Evolutionary conservation across 2,329 filamentous ascomycete species (phyloP), one percentile per base, ranked within the genome.

Genomic region (Pseudogymnoascus sp.): DNA sequence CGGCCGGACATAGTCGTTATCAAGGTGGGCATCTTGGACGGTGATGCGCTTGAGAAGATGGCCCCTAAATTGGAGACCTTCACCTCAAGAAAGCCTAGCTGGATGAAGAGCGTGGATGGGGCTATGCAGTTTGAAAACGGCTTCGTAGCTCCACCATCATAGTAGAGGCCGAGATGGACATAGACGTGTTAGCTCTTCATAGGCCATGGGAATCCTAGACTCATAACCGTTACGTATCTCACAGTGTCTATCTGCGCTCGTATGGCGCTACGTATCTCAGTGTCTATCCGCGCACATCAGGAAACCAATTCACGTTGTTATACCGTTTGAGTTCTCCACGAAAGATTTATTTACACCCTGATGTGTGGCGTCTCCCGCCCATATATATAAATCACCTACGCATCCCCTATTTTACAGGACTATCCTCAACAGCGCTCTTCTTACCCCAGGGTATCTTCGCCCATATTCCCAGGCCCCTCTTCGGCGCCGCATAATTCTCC

Each of bases 401-500:
- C 28, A 54, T 20, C 28, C 47, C 28, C 16, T 54, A 54, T 33
- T 54, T 54, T 54, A 54, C 47, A 35, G 47, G 47, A 20, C 28
- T 54, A 18, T 33, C 47, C 28, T 18, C 47, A 33, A 20, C 28
- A 54, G 47, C 28, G 7, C n/a, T 33, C 47, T 3, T 54, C 28
- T 54, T 54, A 9, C 47, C 47, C 47, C 47, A 54, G 28, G 47
- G 47, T 14, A 54, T 33, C 47, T 4, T 54, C 47, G 30, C 18
- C 30, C 57, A 22, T 39, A 58, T 28, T n/a, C 37, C 33, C 2
- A 58, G 14, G 16, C 33, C 33, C 3, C n/a, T 41, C 6, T 58
- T 58, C 6, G 33, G 35, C 3, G 33, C 16, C 7, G 47, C 76
- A 58, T 81, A 82, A 20, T 82, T 81, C 75, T 93, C 92, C 72